Evolutionary conservation across 1,284 basidiomycete genomes (phyloP).

Genomic region (Thelephora terrestris): DNA sequence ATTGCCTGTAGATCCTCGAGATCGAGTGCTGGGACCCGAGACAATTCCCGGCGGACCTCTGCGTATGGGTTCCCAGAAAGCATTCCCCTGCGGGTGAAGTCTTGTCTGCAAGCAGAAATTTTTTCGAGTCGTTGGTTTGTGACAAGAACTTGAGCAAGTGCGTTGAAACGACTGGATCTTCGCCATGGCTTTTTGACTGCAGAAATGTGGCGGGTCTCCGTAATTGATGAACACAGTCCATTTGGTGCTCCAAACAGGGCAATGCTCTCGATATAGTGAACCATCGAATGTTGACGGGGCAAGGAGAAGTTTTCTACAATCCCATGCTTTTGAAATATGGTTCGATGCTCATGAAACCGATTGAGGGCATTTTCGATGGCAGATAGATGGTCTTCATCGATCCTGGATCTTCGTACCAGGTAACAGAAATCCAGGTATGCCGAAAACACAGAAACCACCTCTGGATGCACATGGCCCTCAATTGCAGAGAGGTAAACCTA

Average conservation of each 20-base stretch:
- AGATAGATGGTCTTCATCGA: background rate
- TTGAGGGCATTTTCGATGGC: constrained; percentile 6
- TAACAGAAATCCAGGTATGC: constrained; percentile 12
- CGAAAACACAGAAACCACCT: constrained; percentile 10
- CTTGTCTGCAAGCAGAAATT: constrained; percentile 9
- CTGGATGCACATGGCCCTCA: constrained; percentile 8
- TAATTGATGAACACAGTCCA: constrained; percentile 9
- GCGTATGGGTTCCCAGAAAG: too few species aligned
- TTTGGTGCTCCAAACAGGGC: constrained; percentile 9
- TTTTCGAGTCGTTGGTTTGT: constrained; percentile 16
- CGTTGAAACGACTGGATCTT: constrained; percentile 10
- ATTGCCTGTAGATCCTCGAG: too few species aligned
- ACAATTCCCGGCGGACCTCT: too few species aligned
- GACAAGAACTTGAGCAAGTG: constrained; percentile 16
- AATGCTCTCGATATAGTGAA: constrained; percentile 7
- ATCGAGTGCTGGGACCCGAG: too few species aligned
- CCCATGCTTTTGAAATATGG: constrained; percentile 10
- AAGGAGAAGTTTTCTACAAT: constrained; percentile 8
- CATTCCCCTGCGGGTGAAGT: constrained; percentile 5
- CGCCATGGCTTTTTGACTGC: constrained; percentile 19
- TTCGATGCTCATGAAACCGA: constrained; percentile 7
- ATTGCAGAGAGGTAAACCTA: constrained; percentile 15
- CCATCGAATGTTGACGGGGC: constrained; percentile 9
- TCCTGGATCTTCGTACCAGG: constrained; percentile 7
- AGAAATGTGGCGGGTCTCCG: constrained; percentile 14